Percentiles rank a stretch among this genome's conserved stretches.
Evolutionary conservation across 345 rosid species (phyloP).

Genomic region (Sonneratia alba): DNA sequence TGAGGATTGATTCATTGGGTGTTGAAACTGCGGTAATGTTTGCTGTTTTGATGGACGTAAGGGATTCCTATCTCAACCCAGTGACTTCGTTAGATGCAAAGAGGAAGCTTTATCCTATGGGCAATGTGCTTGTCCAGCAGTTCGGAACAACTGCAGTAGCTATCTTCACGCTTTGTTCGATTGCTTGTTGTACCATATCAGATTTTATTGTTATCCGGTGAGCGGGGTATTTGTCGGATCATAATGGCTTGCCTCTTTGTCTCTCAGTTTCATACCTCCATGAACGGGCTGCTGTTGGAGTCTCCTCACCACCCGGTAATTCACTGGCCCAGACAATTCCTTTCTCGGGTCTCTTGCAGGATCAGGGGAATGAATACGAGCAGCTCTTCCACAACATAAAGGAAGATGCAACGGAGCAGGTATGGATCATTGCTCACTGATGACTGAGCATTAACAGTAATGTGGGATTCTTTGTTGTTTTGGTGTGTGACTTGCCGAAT

Average conservation of each 20-base stretch:
- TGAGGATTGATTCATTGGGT: neutral
- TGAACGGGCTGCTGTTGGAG: conserved; percentile 44
- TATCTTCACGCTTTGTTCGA: neutral
- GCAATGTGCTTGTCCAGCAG: neutral
- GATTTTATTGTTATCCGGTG: neutral
- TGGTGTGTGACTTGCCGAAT: neutral
- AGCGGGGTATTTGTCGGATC: neutral
- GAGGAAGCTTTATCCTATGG: neutral
- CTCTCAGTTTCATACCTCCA: conserved; percentile 41
- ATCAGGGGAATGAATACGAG: conserved; percentile 54
- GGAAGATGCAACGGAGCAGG: conserved; percentile 56
- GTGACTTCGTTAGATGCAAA: neutral
- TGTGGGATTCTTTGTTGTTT: neutral
- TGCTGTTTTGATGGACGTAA: neutral
- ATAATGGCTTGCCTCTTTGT: neutral
- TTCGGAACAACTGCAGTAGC: neutral
- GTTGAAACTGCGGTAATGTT: neutral
- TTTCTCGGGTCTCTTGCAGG: conserved; percentile 59
- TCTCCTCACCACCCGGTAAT: conserved; percentile 38
- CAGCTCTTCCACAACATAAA: conserved; percentile 29
- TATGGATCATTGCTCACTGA: conserved; percentile 12
- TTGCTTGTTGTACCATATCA: too few relatives aligned
- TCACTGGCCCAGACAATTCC: conserved; percentile 57
- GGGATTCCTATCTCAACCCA: neutral
- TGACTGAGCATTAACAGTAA: neutral